A percentile compares a stretch with the other conserved stretches of the same genome.
phyloP scores from a whole-genome alignment of 2,329 filamentous ascomycete species.

The Beauveria australis region DNA sequence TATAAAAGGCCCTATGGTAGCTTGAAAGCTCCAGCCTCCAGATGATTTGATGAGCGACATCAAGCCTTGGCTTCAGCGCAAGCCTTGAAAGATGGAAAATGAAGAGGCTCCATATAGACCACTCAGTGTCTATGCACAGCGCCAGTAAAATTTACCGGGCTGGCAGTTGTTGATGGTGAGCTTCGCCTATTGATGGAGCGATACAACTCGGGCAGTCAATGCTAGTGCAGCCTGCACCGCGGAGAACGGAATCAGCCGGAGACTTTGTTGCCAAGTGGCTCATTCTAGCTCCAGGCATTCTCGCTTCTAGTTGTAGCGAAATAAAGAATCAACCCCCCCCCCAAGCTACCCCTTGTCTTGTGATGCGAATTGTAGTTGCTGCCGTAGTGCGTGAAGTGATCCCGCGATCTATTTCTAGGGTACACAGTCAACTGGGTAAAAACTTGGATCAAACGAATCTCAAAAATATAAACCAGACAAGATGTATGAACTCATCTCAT shows the following conservation, averaged over 20 bases:
- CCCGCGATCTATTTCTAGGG: neutral
- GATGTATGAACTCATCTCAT: too few relatives aligned
- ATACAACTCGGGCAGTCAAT: slow-evolving; percentile 10
- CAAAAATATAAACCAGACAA: neutral
- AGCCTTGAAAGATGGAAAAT: neutral
- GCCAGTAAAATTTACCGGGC: neutral
- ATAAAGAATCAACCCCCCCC: slow-evolving; percentile 7
- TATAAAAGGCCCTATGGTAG: slow-evolving; percentile 46
- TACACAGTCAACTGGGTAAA: neutral
- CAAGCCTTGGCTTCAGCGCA: neutral
- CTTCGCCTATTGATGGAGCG: slow-evolving; percentile 4
- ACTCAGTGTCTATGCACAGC: neutral
- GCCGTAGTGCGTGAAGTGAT: neutral
- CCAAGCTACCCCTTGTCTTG: neutral
- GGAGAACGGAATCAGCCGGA: neutral
- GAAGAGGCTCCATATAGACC: slow-evolving; percentile 6
- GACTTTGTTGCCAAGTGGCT: slow-evolving; percentile 8
- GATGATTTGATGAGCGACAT: slow-evolving; percentile 13
- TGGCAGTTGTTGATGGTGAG: neutral
- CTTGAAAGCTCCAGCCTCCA: slow-evolving; percentile 56
- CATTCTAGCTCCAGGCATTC: neutral
- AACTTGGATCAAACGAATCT: too few relatives aligned
- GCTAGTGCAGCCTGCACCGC: slow-evolving; percentile 9
- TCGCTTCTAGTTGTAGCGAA: slow-evolving; percentile 9
- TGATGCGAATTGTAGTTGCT: neutral